These are phyloP conservation scores for Hibiscus trionum DNA, from an alignment of 345 rosid species.

Conservation along the genomic window DNA sequence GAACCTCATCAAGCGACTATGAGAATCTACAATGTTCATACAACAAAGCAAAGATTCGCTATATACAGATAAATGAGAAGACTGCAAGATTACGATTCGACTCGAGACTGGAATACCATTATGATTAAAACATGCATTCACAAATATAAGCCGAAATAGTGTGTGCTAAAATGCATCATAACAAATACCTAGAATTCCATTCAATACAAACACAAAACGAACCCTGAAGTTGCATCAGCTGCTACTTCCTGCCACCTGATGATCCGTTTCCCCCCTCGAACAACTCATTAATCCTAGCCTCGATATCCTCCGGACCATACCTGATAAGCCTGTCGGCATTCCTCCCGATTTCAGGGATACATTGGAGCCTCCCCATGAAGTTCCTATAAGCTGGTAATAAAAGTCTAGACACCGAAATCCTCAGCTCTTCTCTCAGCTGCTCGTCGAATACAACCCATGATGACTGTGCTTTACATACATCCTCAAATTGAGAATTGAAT, in stretches of 20 bases:
- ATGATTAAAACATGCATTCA: not conserved
- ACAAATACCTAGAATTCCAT: slow-evolving; percentile 15
- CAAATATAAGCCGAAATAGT: no score
- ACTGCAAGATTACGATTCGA: not conserved
- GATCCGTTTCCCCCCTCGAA: slow-evolving; percentile 42
- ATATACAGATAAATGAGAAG: not conserved
- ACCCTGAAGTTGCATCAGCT: slow-evolving; percentile 17
- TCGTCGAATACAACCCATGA: slow-evolving; percentile 57
- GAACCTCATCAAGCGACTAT: no score
- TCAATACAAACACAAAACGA: slow-evolving; percentile 13
- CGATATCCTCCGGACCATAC: slow-evolving; percentile 46
- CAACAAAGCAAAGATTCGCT: not conserved
- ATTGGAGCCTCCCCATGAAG: slow-evolving; percentile 50
- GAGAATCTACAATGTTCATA: not conserved
- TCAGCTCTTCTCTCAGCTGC: slow-evolving; percentile 58
- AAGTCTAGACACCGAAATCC: slow-evolving; percentile 32
- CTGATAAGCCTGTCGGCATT: slow-evolving; percentile 34
- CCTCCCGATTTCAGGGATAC: slow-evolving; percentile 48
- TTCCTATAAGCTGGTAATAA: slow-evolving; percentile 55
- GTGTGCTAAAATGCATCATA: slow-evolving; percentile 1
- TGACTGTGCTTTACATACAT: slow-evolving; percentile 45
- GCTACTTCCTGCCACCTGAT: slow-evolving; percentile 46
- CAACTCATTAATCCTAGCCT: slow-evolving; percentile 42
- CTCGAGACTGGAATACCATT: not conserved
- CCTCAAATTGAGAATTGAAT: slow-evolving; percentile 48